Evolutionary conservation across 2,329 filamentous ascomycete genomes (phyloP), one percentile per base, ranked within the genome.

Genomic region (Calonectria leucothoes): DNA sequence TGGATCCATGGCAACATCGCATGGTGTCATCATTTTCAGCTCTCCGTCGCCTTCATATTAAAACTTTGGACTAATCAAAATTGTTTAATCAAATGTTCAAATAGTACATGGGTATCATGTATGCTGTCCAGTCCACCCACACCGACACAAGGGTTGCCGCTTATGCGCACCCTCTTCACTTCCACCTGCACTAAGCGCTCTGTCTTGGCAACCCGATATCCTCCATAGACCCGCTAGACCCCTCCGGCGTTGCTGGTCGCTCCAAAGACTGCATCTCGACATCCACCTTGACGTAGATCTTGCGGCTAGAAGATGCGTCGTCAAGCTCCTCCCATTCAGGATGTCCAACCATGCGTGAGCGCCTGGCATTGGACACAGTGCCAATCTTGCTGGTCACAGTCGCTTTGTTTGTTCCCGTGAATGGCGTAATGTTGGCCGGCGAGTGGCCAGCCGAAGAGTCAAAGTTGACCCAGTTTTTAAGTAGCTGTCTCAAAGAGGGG

Each of bases 181-280:
- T 27, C 27, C 27, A 12, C 1, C 14, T 17, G n/a, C 51, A 33
- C 20, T 33, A 29, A 20, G 29, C 29, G 20, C 25, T 27, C 6
- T 55, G 51, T 55, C 20, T 33, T 12, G 51, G 51, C 4, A 55
- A 11, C 12, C 51, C 20, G 27, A 55, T 55, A 55, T 61, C 55
- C 33, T 61, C 55, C 33, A 61, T 61, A 11, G 33, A 61, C 23
- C 23, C 55, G 6, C 20, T 23, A 27, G 70, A 73, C 29, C 48
- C 55, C 3, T 35, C 17, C 10, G 61, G 39, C 15, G 66, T 65
- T 6, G 23, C 25, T 14, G 70, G 45, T 5, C 55, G 55, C 17
- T 74, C 71, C 37, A 75, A 29, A 0, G 71, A 55, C 25, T 70
- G 71, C 73, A 76, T 76, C 42, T 76, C 74, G 11, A 76, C 48